These are phyloP conservation scores for Leucoagaricus sp. DNA, from an alignment of 1,284 basidiomycete species.

Conservation along the genomic window DNA sequence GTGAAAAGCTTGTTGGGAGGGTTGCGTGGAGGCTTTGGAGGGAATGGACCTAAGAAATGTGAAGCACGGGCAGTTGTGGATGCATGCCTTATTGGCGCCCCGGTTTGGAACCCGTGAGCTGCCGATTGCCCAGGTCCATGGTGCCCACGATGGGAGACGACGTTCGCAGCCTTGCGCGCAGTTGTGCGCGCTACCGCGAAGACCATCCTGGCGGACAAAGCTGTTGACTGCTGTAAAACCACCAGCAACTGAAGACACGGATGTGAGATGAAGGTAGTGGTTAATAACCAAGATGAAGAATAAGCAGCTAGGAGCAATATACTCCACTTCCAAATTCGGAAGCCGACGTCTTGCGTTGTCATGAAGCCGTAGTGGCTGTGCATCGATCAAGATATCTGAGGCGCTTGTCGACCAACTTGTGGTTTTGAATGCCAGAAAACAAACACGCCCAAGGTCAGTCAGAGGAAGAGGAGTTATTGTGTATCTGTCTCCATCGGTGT, in stretches of 20 bases:
- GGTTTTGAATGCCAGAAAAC: too few relatives aligned
- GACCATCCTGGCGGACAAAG: conserved; percentile 1
- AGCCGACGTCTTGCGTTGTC: conserved; percentile 13
- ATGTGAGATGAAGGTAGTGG: conserved; percentile 1
- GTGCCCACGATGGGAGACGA: conserved; percentile 26
- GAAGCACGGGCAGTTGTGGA: conserved; percentile 24
- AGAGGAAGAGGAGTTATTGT: too few relatives aligned
- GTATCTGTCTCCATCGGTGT: too few relatives aligned
- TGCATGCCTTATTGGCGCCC: conserved; percentile 18
- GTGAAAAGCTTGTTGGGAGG: conserved; percentile 51
- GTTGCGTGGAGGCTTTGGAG: conserved; percentile 30
- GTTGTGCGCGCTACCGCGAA: conserved; percentile 25
- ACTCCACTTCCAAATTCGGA: conserved; percentile 2
- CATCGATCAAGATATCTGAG: conserved; percentile 23
- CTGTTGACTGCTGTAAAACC: not conserved
- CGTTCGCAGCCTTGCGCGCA: conserved; percentile 34
- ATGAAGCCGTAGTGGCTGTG: conserved; percentile 35
- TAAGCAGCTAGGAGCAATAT: not conserved
- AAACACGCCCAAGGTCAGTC: too few relatives aligned
- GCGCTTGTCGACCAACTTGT: too few relatives aligned
- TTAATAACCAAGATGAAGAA: not conserved
- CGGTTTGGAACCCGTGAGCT: conserved; percentile 12
- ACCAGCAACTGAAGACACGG: not conserved
- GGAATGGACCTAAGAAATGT: conserved; percentile 18
- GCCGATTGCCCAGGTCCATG: conserved; percentile 24